Evolutionary conservation across 2,329 filamentous ascomycete genomes (phyloP).

Genomic region (Colletotrichum sp.): DNA sequence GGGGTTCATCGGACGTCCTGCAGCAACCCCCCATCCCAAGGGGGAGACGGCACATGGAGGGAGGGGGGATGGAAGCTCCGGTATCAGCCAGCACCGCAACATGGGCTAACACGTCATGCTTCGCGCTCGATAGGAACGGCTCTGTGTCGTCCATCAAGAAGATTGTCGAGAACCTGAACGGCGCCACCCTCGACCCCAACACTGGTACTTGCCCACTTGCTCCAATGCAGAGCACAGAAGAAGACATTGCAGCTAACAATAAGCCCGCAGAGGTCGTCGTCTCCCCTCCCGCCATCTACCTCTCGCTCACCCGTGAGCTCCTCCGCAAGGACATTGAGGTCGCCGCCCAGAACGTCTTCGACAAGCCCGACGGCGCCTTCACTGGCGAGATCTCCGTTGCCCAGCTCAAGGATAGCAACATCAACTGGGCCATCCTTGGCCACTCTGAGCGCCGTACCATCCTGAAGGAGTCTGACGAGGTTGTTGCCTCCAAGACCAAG

Average conservation of each 20-base stretch:
- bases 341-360: constrained; percentile 94
- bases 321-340: constrained; percentile 81
- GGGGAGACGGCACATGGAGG: background rate
- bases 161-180: constrained; percentile 90
- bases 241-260: constrained; percentile 2
- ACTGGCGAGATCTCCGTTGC: constrained; percentile 94
- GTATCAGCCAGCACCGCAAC: background rate
- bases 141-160: constrained; percentile 86
- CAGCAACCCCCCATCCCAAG: background rate
- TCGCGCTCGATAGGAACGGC: constrained; percentile 77
- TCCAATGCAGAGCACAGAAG: background rate
- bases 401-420: constrained; percentile 87
- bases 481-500: constrained; percentile 95
- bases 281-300: constrained; percentile 88
- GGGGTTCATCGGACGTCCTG: constrained; percentile 1
- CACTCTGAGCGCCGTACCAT: constrained; percentile 95
- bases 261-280: constrained; percentile 84
- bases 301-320: constrained; percentile 82
- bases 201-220: constrained; percentile 59
- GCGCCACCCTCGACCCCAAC: constrained; percentile 78
- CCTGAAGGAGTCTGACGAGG: constrained; percentile 82
- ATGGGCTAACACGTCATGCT: constrained; percentile 16
- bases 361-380: constrained; percentile 96
- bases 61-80: background rate
- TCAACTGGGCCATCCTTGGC: constrained; percentile 90